Conservation (phyloP, 2,329 filamentous ascomycete species). For the Colletotrichum siamense region DNA sequence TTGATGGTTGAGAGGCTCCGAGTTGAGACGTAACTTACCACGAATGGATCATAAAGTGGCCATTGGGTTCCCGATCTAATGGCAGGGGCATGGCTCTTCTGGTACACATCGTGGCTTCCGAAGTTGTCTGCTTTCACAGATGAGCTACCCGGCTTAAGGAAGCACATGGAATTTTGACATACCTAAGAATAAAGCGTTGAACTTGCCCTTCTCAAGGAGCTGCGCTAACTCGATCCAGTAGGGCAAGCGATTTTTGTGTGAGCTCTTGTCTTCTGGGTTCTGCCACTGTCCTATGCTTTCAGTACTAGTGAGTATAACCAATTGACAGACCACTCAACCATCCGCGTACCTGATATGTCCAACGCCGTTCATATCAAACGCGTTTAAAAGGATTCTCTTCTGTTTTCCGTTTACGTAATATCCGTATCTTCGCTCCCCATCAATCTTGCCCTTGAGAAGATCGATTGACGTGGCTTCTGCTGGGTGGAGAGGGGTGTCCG, state of each 20-base stretch:
- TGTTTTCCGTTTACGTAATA: neutral
- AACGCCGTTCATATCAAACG: neutral
- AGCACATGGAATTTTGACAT: neutral
- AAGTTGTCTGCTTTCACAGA: conserved; percentile 1
- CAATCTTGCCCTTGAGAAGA: neutral
- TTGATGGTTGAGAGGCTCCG: neutral
- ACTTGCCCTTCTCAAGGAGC: conserved; percentile 14
- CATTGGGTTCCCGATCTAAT: neutral
- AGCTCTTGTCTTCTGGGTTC: neutral
- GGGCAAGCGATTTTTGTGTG: neutral
- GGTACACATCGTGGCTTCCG: conserved; percentile 55
- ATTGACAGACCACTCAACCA: neutral
- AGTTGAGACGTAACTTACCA: neutral
- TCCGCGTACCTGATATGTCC: neutral
- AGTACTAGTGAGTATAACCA: neutral
- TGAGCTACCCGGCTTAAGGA: neutral
- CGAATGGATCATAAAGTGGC: neutral
- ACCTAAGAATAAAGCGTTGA: conserved; percentile 15
- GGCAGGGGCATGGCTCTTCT: neutral
- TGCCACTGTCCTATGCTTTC: neutral
- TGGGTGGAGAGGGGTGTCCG: neutral
- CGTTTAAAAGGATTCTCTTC: neutral
- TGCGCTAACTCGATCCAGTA: conserved; percentile 22
- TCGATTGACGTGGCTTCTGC: neutral
- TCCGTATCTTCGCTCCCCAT: neutral